Percentiles rank a stretch among this genome's conserved stretches.
These are phyloP conservation scores for Castanea crenata DNA, from an alignment of 306 rosid species.

Conservation along the genomic window DNA sequence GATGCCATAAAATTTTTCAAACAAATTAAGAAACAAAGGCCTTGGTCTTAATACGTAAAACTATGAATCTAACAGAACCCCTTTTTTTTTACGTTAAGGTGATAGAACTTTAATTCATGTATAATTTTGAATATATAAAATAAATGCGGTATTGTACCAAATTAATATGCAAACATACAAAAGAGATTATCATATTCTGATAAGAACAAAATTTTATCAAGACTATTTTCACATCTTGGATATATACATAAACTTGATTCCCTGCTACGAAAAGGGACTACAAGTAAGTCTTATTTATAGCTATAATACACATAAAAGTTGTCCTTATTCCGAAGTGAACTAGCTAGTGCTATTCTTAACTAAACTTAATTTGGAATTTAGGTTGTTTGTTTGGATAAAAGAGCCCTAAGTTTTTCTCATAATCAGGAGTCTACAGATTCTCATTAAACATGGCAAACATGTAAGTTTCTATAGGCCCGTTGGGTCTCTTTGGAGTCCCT, in stretches of 20 bases:
- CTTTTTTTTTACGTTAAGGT: too few relatives aligned
- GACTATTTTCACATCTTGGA: too few relatives aligned
- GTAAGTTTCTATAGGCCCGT: constrained; percentile 31
- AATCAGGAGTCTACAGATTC: constrained; percentile 13
- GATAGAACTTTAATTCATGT: too few relatives aligned
- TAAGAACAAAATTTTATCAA: too few relatives aligned
- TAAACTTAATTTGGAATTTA: constrained; percentile 28
- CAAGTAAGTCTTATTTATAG: not conserved
- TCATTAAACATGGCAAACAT: constrained; percentile 44
- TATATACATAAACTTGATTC: too few relatives aligned
- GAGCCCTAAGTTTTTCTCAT: constrained; percentile 38
- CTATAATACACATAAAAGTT: not conserved
- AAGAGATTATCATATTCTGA: too few relatives aligned
- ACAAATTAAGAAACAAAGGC: too few relatives aligned
- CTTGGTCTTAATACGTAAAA: too few relatives aligned
- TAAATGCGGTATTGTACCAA: too few relatives aligned
- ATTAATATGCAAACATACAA: too few relatives aligned
- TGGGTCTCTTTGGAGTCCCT: constrained; percentile 44
- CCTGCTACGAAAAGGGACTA: not conserved
- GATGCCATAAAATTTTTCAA: not conserved
- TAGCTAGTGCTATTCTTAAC: not conserved
- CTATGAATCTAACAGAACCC: too few relatives aligned
- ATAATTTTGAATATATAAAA: too few relatives aligned
- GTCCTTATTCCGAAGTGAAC: not conserved
- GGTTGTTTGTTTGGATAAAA: constrained; percentile 35